Base-by-base conservation (phyloP, 225 moss, liverwort and hornwort genomes). In the Ulota crispa region DNA sequence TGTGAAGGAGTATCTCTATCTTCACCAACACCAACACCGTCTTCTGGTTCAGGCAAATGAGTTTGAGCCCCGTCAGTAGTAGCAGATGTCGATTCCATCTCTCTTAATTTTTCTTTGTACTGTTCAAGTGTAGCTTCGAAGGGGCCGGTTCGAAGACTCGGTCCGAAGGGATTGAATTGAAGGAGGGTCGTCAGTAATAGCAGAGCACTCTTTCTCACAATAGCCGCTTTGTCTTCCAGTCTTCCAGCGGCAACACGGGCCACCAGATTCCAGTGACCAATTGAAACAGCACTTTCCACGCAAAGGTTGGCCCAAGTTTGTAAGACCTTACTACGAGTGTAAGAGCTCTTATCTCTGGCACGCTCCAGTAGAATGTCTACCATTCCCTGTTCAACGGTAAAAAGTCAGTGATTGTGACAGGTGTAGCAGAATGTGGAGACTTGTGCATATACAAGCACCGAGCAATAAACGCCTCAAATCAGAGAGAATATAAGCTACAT, bases 201-300 rank as follows among this genome's bases (percentile, higher is more conserved):
- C 81, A 96, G 84, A 59, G 99, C 96, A 85, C 86, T 93, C 90
- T 94, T 99, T 59, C 99, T 87, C 57, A 96, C 99, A 69, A 89
- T 85, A 57, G 89, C 92, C 67, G 65, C 88, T 83, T 88, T 99
- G 84, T 99, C 99, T 87, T 99, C 96, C 82, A 99, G 88, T 68
- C 99, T 90, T 80, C 99, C 94, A 84, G 96, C 93, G 63, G 96
- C 99, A 67, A 96, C 84, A 26, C 88, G 85, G 47, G 99, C 85
- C 34, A 99, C 96, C 66, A 96, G 69, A 84, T 99, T 99, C 99
- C 99, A 99, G 77, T 96, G 99, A 37, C 99, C 99, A 23, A 99
- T 99, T 30, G 99, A 93, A 83, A 99, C 94, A 71, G 99, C 99
- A 68, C 89, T 88, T 82, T 96, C 93, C 77, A 87, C 86, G 76